These are phyloP conservation scores for Scedosporium aurantiacum DNA, from an alignment of 2,329 filamentous ascomycete species.

Conservation along the genomic window DNA sequence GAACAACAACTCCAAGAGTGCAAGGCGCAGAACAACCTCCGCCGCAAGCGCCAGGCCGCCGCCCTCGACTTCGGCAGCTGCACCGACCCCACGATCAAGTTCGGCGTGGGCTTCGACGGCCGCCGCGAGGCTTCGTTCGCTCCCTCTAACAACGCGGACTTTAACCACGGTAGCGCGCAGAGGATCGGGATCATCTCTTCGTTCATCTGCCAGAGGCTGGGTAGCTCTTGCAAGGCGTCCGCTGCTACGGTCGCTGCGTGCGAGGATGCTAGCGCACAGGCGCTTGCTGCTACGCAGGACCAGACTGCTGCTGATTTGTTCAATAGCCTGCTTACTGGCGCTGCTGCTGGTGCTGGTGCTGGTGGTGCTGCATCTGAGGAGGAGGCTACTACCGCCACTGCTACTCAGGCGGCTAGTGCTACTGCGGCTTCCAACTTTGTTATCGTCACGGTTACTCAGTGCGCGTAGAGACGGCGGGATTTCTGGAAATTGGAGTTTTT, in stretches of 20 bases:
- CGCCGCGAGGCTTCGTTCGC: conserved; percentile 31
- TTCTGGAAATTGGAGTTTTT: not conserved
- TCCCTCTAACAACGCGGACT: conserved; percentile 27
- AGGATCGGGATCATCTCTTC: conserved; percentile 27
- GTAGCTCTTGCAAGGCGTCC: conserved; percentile 17
- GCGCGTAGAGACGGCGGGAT: not conserved
- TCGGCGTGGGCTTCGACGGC: conserved; percentile 36
- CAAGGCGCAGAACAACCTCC: conserved; percentile 13
- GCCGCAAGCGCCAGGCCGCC: conserved; percentile 7
- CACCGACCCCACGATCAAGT: conserved; percentile 35
- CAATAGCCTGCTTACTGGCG: conserved; percentile 10
- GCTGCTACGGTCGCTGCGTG: conserved; percentile 12
- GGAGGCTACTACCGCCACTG: not conserved
- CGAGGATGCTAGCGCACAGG: conserved; percentile 10
- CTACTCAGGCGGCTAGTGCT: not conserved
- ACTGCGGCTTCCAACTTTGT: not conserved
- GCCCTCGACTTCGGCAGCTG: conserved; percentile 33
- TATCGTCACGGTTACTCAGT: conserved; percentile 2
- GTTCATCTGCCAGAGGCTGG: conserved; percentile 35
- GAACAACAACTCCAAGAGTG: conserved; percentile 30
- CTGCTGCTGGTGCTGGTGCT: not conserved
- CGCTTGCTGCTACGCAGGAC: conserved; percentile 13
- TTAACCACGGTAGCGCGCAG: conserved; percentile 40
- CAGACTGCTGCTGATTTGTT: conserved; percentile 17
- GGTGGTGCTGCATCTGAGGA: not conserved